Conservation (phyloP, 1,284 basidiomycete genomes). For the Xerocomus amazonicus region DNA sequence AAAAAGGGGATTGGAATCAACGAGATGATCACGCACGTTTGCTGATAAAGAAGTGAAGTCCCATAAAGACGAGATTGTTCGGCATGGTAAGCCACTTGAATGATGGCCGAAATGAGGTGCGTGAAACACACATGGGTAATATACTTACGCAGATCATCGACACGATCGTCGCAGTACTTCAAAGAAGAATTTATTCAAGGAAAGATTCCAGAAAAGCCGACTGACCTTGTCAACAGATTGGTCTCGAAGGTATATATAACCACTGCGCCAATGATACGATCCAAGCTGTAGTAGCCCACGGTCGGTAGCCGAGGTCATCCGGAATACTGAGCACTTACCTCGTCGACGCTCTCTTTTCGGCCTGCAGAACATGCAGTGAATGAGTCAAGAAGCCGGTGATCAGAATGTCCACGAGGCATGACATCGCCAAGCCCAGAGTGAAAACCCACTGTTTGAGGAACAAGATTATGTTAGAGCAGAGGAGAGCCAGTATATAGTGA, state of each 20-base stretch:
- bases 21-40: constrained; percentile 36
- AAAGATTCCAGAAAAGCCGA: background rate
- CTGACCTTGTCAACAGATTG: constrained; percentile 48
- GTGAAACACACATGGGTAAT: background rate
- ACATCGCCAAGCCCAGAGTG: constrained; percentile 48
- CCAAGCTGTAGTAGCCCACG: constrained; percentile 35
- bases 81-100: constrained; percentile 48
- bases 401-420: constrained; percentile 45
- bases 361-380: constrained; percentile 39
- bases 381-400: constrained; percentile 46
- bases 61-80: constrained; percentile 47
- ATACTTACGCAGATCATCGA: constrained; percentile 47
- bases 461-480: background rate
- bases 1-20: background rate
- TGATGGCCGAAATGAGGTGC: constrained; percentile 20
- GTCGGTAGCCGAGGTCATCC: background rate
- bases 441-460: constrained; percentile 42
- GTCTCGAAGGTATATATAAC: constrained; percentile 53
- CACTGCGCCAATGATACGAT: constrained; percentile 45
- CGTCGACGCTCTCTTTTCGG: constrained; percentile 32
- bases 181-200: background rate
- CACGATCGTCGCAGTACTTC: constrained; percentile 43
- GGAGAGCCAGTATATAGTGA: background rate
- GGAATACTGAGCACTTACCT: constrained; percentile 7
- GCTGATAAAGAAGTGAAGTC: constrained; percentile 48